Evolutionary conservation across 345 rosid species (phyloP).

Genomic region (Rhodomyrtus tomentosa): DNA sequence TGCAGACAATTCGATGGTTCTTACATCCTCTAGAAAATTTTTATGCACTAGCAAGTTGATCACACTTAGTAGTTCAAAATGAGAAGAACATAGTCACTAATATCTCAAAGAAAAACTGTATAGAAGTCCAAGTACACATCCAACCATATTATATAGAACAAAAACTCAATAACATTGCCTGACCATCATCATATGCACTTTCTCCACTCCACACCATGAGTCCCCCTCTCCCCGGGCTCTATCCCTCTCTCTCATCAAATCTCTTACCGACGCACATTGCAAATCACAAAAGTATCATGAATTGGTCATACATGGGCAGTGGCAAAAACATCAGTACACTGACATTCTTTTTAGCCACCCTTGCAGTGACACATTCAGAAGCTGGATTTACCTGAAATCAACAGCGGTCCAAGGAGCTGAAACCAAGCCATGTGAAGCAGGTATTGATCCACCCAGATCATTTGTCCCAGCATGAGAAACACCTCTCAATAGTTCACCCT

Average conservation of each 20-base stretch:
- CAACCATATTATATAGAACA: neutral
- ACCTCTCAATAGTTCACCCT: conserved; percentile 44
- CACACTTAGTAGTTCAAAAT: neutral
- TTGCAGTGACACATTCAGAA: neutral
- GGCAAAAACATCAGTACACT: neutral
- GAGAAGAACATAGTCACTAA: neutral
- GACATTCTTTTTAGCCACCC: neutral
- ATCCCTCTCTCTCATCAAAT: neutral
- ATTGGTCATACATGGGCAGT: neutral
- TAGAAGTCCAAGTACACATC: neutral
- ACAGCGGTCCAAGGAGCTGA: conserved; percentile 40
- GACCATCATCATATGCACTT: neutral
- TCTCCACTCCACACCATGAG: neutral
- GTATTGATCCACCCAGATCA: conserved; percentile 20
- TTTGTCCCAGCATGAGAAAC: conserved; percentile 26
- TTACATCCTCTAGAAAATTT: neutral
- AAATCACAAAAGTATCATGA: neutral
- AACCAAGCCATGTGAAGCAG: conserved; percentile 36
- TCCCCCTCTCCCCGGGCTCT: neutral
- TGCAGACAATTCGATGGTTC: neutral
- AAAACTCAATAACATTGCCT: neutral
- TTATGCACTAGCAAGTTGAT: neutral
- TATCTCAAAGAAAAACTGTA: neutral
- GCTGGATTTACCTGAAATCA: conserved; percentile 46
- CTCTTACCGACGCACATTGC: neutral